Base-by-base conservation (phyloP, 2,329 filamentous ascomycete species). In the Ophiostoma angusticollis region DNA sequence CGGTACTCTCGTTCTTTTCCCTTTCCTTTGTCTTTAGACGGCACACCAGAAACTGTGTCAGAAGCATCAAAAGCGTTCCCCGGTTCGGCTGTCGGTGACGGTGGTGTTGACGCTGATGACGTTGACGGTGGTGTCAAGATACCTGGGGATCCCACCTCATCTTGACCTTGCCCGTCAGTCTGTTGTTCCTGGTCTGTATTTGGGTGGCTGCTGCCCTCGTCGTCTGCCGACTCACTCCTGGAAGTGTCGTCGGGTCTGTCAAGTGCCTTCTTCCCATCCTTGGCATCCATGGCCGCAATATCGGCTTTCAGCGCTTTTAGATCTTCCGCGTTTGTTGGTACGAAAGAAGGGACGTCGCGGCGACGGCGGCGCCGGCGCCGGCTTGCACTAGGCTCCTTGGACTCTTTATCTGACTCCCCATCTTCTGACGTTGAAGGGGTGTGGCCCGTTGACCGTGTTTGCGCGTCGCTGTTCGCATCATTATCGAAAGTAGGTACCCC, bases 241-340 rank as follows among this genome's bases (percentile, higher is more conserved):
- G 43, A 16, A 16, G 12, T 42, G 9, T 18, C 24, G 13, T 27
- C 23, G 13, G 18, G 25, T 31, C 35, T 38, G 23, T 19, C 24
- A 18, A 11, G 6, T 13, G 9, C 6, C 3, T 22, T 6, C 11
- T 29, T 27, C n/a, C n/a, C 31, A 11, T 39, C 33, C 21, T 31
- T 40, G 3, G 13, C 40, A 6, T 45, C 41, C n/a, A 46, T 19
- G 1, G 37, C 43, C 6, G 39, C 35, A 12, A 48, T 44, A 18
- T 48, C 40, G 11, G 39, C 37, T 27, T 43, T 44, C 16, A 50
- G 43, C 4, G 41, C 63, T 40, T 59, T 61, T 13, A 75, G 47
- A 13, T 66, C 65, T 22, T 59, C 61, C 3, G 68, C 60, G 46
- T 75, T 64, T 21, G 66, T 74, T 6, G 70, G 70, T 41, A 72